These are phyloP conservation scores for Lophiotrema nucula DNA, from an alignment of 495 filamentous ascomycete genomes.

Conservation along the genomic window DNA sequence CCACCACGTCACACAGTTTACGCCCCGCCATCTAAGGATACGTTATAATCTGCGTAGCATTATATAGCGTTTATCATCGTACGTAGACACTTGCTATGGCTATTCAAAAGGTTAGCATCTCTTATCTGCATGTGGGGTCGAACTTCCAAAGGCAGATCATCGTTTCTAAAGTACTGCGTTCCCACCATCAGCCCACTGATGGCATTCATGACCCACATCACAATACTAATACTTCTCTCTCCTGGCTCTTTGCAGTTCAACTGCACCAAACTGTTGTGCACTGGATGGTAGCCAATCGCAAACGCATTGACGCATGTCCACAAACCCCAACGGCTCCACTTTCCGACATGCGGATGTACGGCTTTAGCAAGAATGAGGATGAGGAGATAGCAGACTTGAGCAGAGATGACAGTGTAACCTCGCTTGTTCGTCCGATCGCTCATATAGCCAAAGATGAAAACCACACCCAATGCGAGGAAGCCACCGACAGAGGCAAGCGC, in stretches of 20 bases:
- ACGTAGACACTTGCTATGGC: too few relatives aligned
- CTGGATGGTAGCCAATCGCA: constrained; percentile 6
- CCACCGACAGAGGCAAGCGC: background rate
- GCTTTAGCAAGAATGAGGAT: background rate
- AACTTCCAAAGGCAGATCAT: constrained; percentile 1
- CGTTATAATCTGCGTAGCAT: too few relatives aligned
- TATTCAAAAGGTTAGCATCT: too few relatives aligned
- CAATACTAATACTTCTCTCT: constrained; percentile 1
- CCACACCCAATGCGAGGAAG: background rate
- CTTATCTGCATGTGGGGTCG: too few relatives aligned
- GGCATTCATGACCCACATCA: constrained; percentile 2
- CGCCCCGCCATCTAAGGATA: too few relatives aligned
- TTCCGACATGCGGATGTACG: background rate
- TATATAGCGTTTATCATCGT: too few relatives aligned
- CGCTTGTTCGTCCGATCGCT: constrained; percentile 3
- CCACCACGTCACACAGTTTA: too few relatives aligned
- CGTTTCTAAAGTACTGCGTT: constrained; percentile 4
- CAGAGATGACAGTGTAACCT: background rate
- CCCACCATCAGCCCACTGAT: constrained; percentile 1
- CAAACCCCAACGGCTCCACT: constrained; percentile 1
- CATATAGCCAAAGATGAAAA: background rate
- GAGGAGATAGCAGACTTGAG: background rate
- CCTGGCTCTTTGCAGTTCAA: background rate
- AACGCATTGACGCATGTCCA: constrained; percentile 3
- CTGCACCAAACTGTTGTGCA: constrained; percentile 1